Evolutionary conservation across 2,329 filamentous ascomycete species (phyloP), one percentile per base, ranked within the genome.

Genomic region (Aureobasidium sp.): DNA sequence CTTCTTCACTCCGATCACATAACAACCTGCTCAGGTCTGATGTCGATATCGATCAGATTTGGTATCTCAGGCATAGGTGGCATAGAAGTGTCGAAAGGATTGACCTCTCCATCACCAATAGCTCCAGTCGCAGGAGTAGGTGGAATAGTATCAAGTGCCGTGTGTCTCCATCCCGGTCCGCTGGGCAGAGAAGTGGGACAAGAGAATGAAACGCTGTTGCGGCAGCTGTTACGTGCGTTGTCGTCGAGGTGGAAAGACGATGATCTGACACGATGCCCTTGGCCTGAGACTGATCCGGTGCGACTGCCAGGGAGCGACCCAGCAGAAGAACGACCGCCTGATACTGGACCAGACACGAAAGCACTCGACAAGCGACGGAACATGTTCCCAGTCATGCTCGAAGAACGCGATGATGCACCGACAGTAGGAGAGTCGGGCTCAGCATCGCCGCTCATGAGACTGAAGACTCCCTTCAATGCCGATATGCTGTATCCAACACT

Each of bases 381-480:
- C 64, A 77, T 70, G 9, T 66, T 70, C 38, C 69, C 69, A 31
- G 72, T 71, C 23, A 70, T 72, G 5, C 74, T 72, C 45, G 76
- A 70, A 60, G 71, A 73, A 25, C 68, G 64, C 18, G 70, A 73
- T 5, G 73, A 71, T 33, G 71, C 54, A 6, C 67, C 58, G 27
- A 61, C 56, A 61, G 66, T 29, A 63, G 65, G 60, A n/a, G 58
- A 50, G 4, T 66, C 65, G 16, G 60, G 50, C 36, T 54, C 48
- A 2, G 50, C 36, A 25, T 54, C 48, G 2, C 33, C 50, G n/a
- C 40, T 59, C 77, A 84, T 81, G 65, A 83, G 78, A 66, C 76
- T 81, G 73, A 82, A 83, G 65, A 84, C 78, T 16, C 81, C 80
- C 48, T 80, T 79, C 2, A 84, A 71, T 15, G 79, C 80, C 8